Conservation (phyloP, 495 filamentous ascomycete genomes). For the Penicillium canescens region DNA sequence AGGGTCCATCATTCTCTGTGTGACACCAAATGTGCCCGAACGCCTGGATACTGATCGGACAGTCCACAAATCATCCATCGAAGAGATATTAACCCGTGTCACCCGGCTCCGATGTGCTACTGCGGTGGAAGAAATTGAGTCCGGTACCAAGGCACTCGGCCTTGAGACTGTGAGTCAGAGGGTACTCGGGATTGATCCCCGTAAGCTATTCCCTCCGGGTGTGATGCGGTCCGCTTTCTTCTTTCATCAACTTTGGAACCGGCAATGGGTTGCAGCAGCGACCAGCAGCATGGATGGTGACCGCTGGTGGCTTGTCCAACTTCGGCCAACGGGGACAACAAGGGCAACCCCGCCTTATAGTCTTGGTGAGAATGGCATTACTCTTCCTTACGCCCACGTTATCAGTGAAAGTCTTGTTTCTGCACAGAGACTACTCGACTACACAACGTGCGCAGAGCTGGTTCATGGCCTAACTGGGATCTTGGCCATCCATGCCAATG, state of each 20-base stretch:
- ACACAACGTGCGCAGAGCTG: constrained; percentile 36
- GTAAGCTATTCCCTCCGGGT: constrained; percentile 60
- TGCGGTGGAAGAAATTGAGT: constrained; percentile 63
- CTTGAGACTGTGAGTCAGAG: constrained; percentile 59
- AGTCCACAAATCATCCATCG: constrained; percentile 47
- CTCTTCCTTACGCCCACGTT: constrained; percentile 26
- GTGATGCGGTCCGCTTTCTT: constrained; percentile 64
- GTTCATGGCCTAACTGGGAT: constrained; percentile 42
- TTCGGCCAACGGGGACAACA: constrained; percentile 30
- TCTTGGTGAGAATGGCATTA: constrained; percentile 4
- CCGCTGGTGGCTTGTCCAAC: constrained; percentile 71
- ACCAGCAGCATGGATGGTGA: constrained; percentile 73
- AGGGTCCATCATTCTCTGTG: constrained; percentile 40
- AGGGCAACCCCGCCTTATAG: constrained; percentile 7
- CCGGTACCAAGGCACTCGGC: constrained; percentile 57
- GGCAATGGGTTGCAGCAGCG: constrained; percentile 67
- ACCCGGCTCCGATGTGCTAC: constrained; percentile 57
- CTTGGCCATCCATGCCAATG: constrained; percentile 44
- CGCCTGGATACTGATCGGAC: constrained; percentile 38
- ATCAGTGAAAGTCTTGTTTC: constrained; percentile 29
- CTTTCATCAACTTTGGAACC: constrained; percentile 58
- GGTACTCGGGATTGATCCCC: constrained; percentile 57
- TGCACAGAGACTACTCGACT: constrained; percentile 17
- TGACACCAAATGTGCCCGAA: constrained; percentile 46
- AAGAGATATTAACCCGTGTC: constrained; percentile 53